Evolutionary conservation across 2,329 filamentous ascomycete genomes (phyloP), one percentile per base, ranked within the genome.

Genomic region (Achaetomium macrosporum): DNA sequence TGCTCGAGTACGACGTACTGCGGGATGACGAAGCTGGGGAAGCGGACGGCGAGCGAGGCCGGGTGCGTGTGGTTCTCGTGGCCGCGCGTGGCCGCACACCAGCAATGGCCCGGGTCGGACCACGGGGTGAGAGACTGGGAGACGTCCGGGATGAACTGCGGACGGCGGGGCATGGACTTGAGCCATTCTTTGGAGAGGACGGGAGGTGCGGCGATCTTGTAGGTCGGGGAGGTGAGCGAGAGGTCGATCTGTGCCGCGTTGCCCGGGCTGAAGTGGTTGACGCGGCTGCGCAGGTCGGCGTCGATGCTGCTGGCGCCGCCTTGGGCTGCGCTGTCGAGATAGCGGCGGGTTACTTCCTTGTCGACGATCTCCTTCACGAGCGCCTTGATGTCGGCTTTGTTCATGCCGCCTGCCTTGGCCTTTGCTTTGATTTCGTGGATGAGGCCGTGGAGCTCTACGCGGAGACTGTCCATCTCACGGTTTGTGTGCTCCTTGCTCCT

Each of bases 71-170:
- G 64, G 11, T 69, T 68, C 15, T 71, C 69, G 13, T 66, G 66
- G 45, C 75, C 70, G 11, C 64, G 58, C 0, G 71, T 70, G 3
- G 73, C 76, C 5, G 85, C 83, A 67, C 92, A 97, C 87, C 90
- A 97, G 69, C 90, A 95, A 57, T 97, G 88, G 17, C 87, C 88
- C 33, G 85, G 78, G 45, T 95, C 88, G 10, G 83, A 74, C 90
- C 91, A 96, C 3, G 74, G 70, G 1, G 70, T 65, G 2, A 96
- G 74, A 1, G 87, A 89, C 0, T 75, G 54, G 10, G 37, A 40
- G 8, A 17, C 68, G n/a, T 71, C 63, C 0, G 77, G 75, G 1
- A 75, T 70, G 57, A 60, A 63, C 42, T 42, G 47, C 6, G 51
- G 36, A 3, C 30, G 47, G 16, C 15, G 7, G 10, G n/a, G 54